These are phyloP conservation scores for Oidiodendron maius DNA, from an alignment of 495 filamentous ascomycete genomes.

Conservation along the genomic window DNA sequence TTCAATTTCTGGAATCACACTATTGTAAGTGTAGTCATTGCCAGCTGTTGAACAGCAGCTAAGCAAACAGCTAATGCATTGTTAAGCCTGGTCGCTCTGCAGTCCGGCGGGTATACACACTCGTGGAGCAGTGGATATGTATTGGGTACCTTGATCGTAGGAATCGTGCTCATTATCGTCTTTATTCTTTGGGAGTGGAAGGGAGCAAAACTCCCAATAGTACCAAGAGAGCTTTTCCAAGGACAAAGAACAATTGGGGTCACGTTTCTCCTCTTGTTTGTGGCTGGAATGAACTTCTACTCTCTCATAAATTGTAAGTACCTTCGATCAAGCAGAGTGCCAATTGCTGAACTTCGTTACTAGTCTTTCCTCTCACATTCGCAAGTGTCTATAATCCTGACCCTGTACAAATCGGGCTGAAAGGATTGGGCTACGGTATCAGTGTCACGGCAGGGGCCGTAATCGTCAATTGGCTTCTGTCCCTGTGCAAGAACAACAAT, in stretches of 20 bases:
- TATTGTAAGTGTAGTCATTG: slow-evolving; percentile 6
- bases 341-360: background rate
- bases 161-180: slow-evolving; percentile 20
- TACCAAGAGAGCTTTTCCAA: slow-evolving; percentile 20
- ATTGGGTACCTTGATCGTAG: slow-evolving; percentile 23
- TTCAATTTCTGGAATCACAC: slow-evolving; percentile 5
- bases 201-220: slow-evolving; percentile 24
- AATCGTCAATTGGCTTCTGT: slow-evolving; percentile 20
- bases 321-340: background rate
- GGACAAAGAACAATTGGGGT: slow-evolving; percentile 18
- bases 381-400: slow-evolving; percentile 27
- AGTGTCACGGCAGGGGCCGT: slow-evolving; percentile 22
- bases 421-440: slow-evolving; percentile 23
- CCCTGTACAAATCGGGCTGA: slow-evolving; percentile 23
- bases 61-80: background rate
- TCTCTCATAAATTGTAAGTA: slow-evolving; percentile 22
- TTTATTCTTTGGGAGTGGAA: slow-evolving; percentile 27
- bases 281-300: slow-evolving; percentile 28
- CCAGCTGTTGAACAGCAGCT: background rate
- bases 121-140: slow-evolving; percentile 24
- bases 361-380: slow-evolving; percentile 28
- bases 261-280: slow-evolving; percentile 27
- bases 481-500: slow-evolving; percentile 20
- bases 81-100: background rate
- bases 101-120: slow-evolving; percentile 2